Base-by-base conservation (phyloP, 1,284 basidiomycete genomes). In the Lentinula novae-zelandiae region DNA sequence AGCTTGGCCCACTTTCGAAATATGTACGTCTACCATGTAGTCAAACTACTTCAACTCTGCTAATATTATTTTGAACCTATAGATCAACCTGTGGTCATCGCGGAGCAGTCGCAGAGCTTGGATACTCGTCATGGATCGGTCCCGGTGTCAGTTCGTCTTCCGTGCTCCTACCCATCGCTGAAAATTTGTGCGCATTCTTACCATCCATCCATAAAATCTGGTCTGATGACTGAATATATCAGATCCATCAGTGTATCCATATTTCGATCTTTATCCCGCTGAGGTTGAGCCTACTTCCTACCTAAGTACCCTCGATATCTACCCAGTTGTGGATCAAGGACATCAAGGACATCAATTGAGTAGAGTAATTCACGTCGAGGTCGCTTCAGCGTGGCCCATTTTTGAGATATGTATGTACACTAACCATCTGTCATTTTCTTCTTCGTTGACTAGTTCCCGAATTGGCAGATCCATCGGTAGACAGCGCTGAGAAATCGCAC, bases 111-210 rank as follows among this genome's bases (percentile, higher is more conserved):
- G 8, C 44, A 65, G 49, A 58, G 39, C 27, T 57, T 27, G 27
- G 27, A 27, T 27, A 27, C 22, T 22, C 22, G 22, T 22, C 22
- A 27, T 27, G 27, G 27, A 27, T 27, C 27, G 27, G 27, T 27
- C 27, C 27, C 27, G 3, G 27, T 27, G 10, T 34, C 58, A 61
- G 15, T 53, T 44, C 38, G 61, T 12, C 49, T 60, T 53, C 17
- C 50, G 48, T 8, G 61, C 38, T 64, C 64, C 49, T 78, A 78
- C 60, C 73, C 78, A 13, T 65, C 67, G 44, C 46, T 75, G 20
- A 66, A 70, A 9, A 71, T 76, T 44, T 76, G 77, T 78, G 63
- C 67, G 76, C 66, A 7, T 42, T 17, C 15, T 15, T 42, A 13
- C 10, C 38, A 12, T n/a, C 40, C 7, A 38, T 15, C 40, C 6